Percentiles rank a stretch among this genome's conserved stretches.
Conservation (phyloP, 768 basidiomycete genomes). For the Pisolithus marmoratus region DNA sequence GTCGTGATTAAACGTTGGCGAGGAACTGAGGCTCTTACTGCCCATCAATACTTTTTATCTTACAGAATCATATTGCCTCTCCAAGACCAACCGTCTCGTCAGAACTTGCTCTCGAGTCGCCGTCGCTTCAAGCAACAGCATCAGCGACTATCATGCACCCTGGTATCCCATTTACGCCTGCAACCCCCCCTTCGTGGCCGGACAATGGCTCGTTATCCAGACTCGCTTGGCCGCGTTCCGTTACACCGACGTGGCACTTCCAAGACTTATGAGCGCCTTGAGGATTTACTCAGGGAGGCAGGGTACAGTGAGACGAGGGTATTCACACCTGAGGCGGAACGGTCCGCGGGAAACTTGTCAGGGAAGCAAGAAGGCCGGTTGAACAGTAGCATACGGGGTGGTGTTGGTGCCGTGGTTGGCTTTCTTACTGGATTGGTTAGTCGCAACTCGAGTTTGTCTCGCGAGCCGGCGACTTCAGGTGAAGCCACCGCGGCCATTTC, state of each 20-base stretch:
- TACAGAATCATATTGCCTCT: slow-evolving; percentile 5
- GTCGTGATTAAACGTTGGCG: not conserved
- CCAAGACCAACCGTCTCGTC: slow-evolving; percentile 6
- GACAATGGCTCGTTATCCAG: slow-evolving; percentile 46
- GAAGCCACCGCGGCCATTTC: not conserved
- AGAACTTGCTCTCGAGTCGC: slow-evolving; percentile 1
- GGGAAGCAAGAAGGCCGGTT: slow-evolving; percentile 20
- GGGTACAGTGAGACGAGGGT: slow-evolving; percentile 92
- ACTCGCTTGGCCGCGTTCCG: slow-evolving; percentile 59
- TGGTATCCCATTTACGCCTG: slow-evolving; percentile 23
- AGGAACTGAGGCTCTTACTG: slow-evolving; percentile 10
- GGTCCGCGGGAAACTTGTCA: slow-evolving; percentile 26
- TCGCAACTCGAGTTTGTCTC: slow-evolving; percentile 16
- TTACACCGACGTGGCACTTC: slow-evolving; percentile 76
- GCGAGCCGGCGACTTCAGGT: slow-evolving; percentile 12
- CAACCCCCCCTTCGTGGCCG: slow-evolving; percentile 40
- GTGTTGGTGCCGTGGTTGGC: slow-evolving; percentile 52
- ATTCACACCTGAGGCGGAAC: slow-evolving; percentile 79
- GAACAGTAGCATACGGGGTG: slow-evolving; percentile 36
- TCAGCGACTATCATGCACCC: slow-evolving; percentile 1
- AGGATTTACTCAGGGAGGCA: slow-evolving; percentile 79
- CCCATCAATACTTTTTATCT: not conserved
- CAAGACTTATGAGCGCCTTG: slow-evolving; percentile 75
- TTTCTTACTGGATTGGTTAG: slow-evolving; percentile 59
- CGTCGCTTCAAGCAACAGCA: slow-evolving; percentile 8